Evolutionary conservation across 306 rosid species (phyloP).

Genomic region (Dryas drummondii): DNA sequence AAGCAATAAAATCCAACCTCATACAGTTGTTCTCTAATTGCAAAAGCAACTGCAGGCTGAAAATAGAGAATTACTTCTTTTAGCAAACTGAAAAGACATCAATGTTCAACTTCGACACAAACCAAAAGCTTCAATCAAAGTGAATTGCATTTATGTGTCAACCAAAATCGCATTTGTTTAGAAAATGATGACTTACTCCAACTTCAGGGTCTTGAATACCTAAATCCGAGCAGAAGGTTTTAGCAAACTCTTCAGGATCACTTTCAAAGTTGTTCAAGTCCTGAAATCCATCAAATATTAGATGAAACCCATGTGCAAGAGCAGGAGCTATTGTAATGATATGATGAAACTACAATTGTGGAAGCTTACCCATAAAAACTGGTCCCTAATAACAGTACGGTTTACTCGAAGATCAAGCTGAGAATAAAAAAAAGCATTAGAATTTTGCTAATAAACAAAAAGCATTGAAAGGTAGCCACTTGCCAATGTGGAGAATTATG

Average conservation of each 20-base stretch:
- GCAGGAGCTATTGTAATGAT: neutral
- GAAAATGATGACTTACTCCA: conserved; percentile 62
- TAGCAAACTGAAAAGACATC: conserved; percentile 17
- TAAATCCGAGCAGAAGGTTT: conserved; percentile 78
- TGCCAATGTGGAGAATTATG: neutral
- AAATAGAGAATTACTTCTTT: conserved; percentile 20
- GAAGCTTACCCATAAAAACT: conserved; percentile 85
- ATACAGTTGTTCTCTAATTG: conserved; percentile 84
- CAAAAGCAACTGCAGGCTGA: conserved; percentile 90
- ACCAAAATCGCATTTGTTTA: neutral
- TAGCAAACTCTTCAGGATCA: conserved; percentile 94
- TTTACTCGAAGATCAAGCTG: conserved; percentile 96
- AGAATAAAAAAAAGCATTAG: conserved; percentile 16
- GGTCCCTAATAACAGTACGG: conserved; percentile 85
- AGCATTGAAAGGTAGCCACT: neutral
- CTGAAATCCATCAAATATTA: conserved; percentile 32
- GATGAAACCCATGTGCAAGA: conserved; percentile 7
- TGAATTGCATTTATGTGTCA: neutral
- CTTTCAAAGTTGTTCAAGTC: conserved; percentile 95
- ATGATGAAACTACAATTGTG: conserved; percentile 1
- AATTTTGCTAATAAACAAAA: conserved; percentile 2
- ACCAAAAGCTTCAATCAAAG: neutral
- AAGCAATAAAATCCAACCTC: conserved; percentile 51
- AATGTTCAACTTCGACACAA: conserved; percentile 1
- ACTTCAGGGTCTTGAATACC: conserved; percentile 89